Evolutionary conservation across 345 rosid genomes (phyloP).

Genomic region (Geranium brycei): DNA sequence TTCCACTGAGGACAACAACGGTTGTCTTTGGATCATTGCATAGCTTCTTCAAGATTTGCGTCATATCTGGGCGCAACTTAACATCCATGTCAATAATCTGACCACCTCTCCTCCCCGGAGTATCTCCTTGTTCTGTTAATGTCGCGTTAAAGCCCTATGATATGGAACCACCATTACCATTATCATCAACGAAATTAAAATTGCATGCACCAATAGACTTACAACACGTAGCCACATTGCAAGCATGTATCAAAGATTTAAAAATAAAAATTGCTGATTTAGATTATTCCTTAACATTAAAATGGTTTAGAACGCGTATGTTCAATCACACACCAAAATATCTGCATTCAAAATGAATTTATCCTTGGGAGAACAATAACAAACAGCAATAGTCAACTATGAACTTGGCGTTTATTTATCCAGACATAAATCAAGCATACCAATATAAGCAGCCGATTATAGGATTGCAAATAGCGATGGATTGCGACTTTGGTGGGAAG

Average conservation of each 20-base stretch:
- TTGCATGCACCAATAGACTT: too few relatives aligned
- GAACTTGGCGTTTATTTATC: background rate
- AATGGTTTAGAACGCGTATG: too few relatives aligned
- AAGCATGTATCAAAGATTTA: too few relatives aligned
- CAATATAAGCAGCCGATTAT: constrained; percentile 79
- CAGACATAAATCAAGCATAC: constrained; percentile 15
- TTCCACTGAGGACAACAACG: constrained; percentile 84
- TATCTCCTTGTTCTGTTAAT: constrained; percentile 83
- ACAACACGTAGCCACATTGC: too few relatives aligned
- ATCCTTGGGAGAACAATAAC: too few relatives aligned
- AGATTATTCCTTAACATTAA: too few relatives aligned
- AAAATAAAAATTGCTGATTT: too few relatives aligned
- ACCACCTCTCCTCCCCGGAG: constrained; percentile 80
- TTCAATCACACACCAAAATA: too few relatives aligned
- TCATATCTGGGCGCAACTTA: constrained; percentile 73
- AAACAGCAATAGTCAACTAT: too few relatives aligned
- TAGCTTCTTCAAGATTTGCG: constrained; percentile 48
- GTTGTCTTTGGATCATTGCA: constrained; percentile 73
- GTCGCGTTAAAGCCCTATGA: constrained; percentile 93
- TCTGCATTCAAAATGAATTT: too few relatives aligned
- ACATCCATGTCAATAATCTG: constrained; percentile 95
- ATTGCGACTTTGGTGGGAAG: constrained; percentile 69
- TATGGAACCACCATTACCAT: background rate
- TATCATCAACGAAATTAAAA: background rate
- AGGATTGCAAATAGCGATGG: constrained; percentile 48